Evolutionary conservation across 345 rosid genomes (phyloP).

Genomic region (Sisymbrium altissimum): DNA sequence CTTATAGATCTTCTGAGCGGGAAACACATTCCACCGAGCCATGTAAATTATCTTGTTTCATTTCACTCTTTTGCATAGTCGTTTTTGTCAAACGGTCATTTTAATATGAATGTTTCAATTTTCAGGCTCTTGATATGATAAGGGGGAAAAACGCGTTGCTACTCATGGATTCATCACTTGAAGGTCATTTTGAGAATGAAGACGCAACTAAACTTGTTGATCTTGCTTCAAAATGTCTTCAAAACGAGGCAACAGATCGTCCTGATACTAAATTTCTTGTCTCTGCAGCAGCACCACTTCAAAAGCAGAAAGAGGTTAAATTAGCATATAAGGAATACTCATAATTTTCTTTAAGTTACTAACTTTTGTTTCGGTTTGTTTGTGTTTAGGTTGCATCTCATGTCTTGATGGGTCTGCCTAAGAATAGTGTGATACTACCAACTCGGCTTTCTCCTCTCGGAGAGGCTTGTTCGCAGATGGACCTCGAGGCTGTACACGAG

Average conservation of each 20-base stretch:
- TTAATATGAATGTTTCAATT: background rate
- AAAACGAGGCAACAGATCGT: constrained; percentile 32
- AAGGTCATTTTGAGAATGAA: constrained; percentile 16
- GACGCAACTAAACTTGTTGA: constrained; percentile 16
- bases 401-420: constrained; percentile 18
- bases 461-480: constrained; percentile 45
- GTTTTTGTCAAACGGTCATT: background rate
- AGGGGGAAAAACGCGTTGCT: constrained; percentile 10
- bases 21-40: constrained; percentile 49
- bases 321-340: background rate
- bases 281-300: constrained; percentile 6
- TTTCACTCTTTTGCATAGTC: background rate
- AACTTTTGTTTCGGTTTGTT: background rate
- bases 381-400: constrained; percentile 23
- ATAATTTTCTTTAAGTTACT: background rate
- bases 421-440: constrained; percentile 24
- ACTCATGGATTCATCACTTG: constrained; percentile 33
- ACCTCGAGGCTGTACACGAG: constrained; percentile 74
- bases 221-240: constrained; percentile 36
- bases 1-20: constrained; percentile 59
- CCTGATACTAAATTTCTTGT: constrained; percentile 24
- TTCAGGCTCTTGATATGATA: constrained; percentile 27
- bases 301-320: constrained; percentile 28
- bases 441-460: constrained; percentile 36
- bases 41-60: constrained; percentile 38